Percentiles rank a stretch among this genome's conserved stretches.
Conservation (phyloP, 345 rosid genomes). For the Eucalyptus cloeziana region DNA sequence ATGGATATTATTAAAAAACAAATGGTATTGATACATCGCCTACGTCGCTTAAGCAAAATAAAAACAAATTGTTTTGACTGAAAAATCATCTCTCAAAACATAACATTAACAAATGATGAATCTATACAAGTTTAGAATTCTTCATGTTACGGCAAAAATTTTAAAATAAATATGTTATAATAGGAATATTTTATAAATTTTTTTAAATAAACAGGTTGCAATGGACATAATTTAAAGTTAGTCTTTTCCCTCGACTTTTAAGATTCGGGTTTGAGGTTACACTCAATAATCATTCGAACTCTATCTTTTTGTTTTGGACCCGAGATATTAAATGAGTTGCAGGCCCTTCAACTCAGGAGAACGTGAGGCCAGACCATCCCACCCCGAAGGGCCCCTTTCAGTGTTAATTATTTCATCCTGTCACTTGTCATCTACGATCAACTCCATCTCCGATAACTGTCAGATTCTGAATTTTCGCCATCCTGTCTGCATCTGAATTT, state of each 20-base stretch:
- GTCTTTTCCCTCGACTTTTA: too few species aligned
- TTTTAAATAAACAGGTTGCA: too few species aligned
- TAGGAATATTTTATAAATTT: too few species aligned
- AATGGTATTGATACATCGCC: neutral
- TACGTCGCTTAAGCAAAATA: neutral
- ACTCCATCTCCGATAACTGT: neutral
- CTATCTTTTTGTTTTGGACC: neutral
- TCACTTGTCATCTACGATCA: neutral
- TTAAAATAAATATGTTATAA: too few species aligned
- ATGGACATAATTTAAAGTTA: neutral
- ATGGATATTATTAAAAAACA: too few species aligned
- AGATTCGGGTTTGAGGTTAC: neutral
- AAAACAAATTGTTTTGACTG: too few species aligned
- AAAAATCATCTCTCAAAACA: neutral
- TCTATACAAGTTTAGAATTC: too few species aligned
- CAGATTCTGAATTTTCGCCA: neutral
- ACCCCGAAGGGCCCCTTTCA: neutral
- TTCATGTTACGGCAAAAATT: too few species aligned
- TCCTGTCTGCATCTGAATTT: neutral
- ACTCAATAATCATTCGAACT: neutral
- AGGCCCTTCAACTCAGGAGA: neutral
- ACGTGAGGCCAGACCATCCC: neutral
- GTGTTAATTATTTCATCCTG: neutral
- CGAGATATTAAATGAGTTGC: neutral
- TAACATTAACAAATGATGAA: too few species aligned